Evolutionary conservation across 2,329 filamentous ascomycete species (phyloP), one percentile per base, ranked within the genome.

Genomic region (Calonectria hawksworthii): DNA sequence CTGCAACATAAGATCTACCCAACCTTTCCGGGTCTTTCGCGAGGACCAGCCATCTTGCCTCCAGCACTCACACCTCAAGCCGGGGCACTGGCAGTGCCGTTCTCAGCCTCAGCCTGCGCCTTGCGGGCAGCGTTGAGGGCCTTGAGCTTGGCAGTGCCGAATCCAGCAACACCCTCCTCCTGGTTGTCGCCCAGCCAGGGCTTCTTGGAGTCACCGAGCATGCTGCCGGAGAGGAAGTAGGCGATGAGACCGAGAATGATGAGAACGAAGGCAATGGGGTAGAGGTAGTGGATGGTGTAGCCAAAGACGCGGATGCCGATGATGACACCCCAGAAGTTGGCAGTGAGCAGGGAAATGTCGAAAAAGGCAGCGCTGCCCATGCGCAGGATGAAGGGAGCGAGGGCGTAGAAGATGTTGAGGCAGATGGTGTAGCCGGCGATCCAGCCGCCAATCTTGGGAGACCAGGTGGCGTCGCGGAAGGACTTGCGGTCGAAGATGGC

Each of bases 301-400:
- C 93, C 92, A 82, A 99, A 98, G 64, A 99, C 94, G 83, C 93
- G 91, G 79, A 98, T 92, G 65, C 97, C 97, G 80, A 99, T 96
- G 79, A 98, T 94, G 76, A 98, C 94, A 78, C 96, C 96, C 97
- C 97, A 99, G 87, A 99, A 99, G 86, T 98, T 98, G 80, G 93
- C 95, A 2, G 97, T 99, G 74, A 99, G 89, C 78, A 99, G 88
- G 10, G 94, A 96, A 82, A 99, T 98, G 86, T 99, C 98, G 89
- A 98, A 98, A 87, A 99, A 98, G 26, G 96, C 96, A 3, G 97
- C 97, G 21, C 92, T 94, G 34, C 94, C 94, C 87, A 99, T 94
- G 78, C 97, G 95, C 86, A 99, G 93, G 76, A 99, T 90, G 70
- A 99, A 87, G 0, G 97, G 97, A 0, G 94, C 96, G 4, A 97